Conservation (phyloP, 1,284 basidiomycete species). For the Trichosporon asahii region DNA sequence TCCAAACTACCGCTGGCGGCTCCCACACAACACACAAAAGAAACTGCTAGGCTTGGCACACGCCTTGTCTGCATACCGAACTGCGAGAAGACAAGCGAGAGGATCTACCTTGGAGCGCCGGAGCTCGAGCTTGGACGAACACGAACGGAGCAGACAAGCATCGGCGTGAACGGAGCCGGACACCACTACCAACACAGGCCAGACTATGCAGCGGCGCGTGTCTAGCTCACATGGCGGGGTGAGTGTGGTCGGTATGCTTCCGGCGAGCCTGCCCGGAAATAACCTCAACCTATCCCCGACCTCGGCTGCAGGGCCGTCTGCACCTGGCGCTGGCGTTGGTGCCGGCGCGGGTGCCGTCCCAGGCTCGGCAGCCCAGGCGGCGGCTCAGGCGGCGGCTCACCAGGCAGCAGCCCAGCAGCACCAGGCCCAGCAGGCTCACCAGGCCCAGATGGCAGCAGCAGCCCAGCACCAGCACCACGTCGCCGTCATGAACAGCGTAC, state of each 20-base stretch:
- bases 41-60: not conserved
- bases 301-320: not conserved
- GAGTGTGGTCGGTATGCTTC: not conserved
- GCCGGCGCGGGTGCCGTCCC: not conserved
- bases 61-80: not conserved
- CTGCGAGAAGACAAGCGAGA: not conserved
- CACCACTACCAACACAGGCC: not conserved
- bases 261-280: not conserved
- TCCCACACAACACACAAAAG: not conserved
- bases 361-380: not conserved
- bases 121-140: not conserved
- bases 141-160: not conserved
- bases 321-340: not conserved
- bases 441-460: not conserved
- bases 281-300: constrained; percentile 6
- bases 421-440: constrained; percentile 2
- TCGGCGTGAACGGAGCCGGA: not conserved
- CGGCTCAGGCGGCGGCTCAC: not conserved
- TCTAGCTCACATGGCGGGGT: not conserved
- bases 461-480: constrained; percentile 6
- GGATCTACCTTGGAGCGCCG: too few species aligned
- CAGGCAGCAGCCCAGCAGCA: constrained; percentile 1
- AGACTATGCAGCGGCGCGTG: not conserved
- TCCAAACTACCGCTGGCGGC: not conserved
- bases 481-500: not conserved